phyloP scores from a whole-genome alignment of 352 stramenopile species.

The Globisporangium splendens region DNA sequence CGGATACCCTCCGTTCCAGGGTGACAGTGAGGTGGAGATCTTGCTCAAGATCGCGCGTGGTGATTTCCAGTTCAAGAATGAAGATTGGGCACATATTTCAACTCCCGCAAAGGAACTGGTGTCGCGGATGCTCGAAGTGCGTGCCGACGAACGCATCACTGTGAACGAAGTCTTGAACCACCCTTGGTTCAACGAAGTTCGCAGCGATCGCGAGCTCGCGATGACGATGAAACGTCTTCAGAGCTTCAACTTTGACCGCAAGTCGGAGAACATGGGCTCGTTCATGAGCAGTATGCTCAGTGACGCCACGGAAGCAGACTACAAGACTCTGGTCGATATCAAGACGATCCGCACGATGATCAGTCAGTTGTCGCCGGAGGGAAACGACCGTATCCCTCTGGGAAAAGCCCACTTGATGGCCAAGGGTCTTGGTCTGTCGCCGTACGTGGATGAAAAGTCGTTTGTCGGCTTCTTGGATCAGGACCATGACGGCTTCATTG shows the following conservation, averaged over 20 bases:
- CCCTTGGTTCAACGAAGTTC: conserved; percentile 49
- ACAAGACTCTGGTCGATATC: conserved; percentile 46
- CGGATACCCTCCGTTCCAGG: conserved; percentile 71
- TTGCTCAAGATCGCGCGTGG: conserved; percentile 73
- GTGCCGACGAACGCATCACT: conserved; percentile 68
- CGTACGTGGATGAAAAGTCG: conserved; percentile 54
- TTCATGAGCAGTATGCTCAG: conserved; percentile 58
- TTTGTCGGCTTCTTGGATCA: conserved; percentile 68
- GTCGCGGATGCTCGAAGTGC: conserved; percentile 65
- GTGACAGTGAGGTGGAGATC: conserved; percentile 73
- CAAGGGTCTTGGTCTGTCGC: conserved; percentile 52
- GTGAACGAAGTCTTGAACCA: conserved; percentile 60
- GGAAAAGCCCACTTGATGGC: conserved; percentile 48
- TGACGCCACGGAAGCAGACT: conserved; percentile 55
- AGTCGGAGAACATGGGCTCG: conserved; percentile 71
- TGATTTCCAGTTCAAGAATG: conserved; percentile 64
- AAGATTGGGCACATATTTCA: conserved; percentile 61
- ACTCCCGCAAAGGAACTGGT: conserved; percentile 62
- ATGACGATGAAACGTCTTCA: conserved; percentile 54
- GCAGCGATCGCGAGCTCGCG: conserved; percentile 26
- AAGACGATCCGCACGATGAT: conserved; percentile 66
- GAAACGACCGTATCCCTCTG: conserved; percentile 40
- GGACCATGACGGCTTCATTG: conserved; percentile 70
- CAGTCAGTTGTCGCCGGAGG: conserved; percentile 52
- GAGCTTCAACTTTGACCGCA: conserved; percentile 77